Evolutionary conservation across 352 stramenopile species (phyloP), one percentile per base, ranked within the genome.

Genomic region (Phytophthora fragariae): DNA sequence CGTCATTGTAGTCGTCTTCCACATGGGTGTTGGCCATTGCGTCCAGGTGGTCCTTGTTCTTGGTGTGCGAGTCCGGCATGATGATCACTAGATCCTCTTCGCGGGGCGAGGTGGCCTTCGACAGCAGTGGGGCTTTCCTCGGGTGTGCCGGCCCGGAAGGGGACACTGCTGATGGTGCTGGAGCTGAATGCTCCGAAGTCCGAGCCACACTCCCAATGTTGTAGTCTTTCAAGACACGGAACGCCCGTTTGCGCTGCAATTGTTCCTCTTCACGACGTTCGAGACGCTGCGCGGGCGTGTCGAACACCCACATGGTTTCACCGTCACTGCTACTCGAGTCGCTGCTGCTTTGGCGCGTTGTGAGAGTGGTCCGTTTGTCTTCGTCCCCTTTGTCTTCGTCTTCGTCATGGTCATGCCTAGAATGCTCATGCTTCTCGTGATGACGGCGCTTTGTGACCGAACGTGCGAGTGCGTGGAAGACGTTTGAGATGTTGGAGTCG

Each of bases 151-250:
- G 12, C 7, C 14, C 39, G 12, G 60, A 64, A 17, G 65, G 57
- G 31, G 70, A 67, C 31, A 53, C 44, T 3, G 63, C 12, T 15
- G 62, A 58, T n/a, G 29, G 33, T 39, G 47, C 47, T 33, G 49
- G 21, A 6, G 21, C n/a, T 17, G n/a, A 31, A 3, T 27, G 44
- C n/a, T 47, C 39, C 17, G 39, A 47, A 27, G 19, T 12, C 21
- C 19, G n/a, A 55, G 70, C 64, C 50, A 80, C 66, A n/a, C 66
- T 79, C 49, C 84, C 70, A 24, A 86, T 84, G 27, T 84, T 76
- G 57, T 88, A 91, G 41, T 88, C 61, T 14, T 84, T 72, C 29
- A 93, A 70, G 31, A 92, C 80, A 11, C 72, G 72, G 75, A 93
- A 93, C 5, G 76, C 78, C 9, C 72, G 81, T 50, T 83, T 85